A percentile compares a stretch with the other conserved stretches of the same genome.
These are phyloP conservation scores for Wallacemonas sp. DNA, from an alignment of 208 protist genomes.

Conservation along the genomic window DNA sequence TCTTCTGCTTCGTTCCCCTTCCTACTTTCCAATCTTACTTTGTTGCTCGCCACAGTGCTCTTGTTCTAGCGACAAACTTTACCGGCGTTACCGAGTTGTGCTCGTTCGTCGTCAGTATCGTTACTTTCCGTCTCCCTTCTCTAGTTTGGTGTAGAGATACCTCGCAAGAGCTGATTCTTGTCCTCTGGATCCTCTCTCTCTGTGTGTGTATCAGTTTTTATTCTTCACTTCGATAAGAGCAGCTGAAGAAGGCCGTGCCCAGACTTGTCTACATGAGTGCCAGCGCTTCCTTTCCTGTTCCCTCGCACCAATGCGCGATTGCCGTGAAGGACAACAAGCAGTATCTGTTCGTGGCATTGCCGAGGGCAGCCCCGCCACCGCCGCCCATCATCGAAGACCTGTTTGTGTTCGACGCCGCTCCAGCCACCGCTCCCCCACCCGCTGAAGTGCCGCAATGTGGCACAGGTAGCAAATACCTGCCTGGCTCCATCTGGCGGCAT, in stretches of 20 bases:
- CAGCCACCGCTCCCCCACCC: background rate
- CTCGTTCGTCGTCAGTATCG: background rate
- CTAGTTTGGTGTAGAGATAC: too few species aligned
- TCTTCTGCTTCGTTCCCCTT: too few species aligned
- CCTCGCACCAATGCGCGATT: constrained; percentile 54
- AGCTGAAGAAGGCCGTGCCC: too few species aligned
- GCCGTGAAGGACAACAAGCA: constrained; percentile 37
- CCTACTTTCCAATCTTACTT: too few species aligned
- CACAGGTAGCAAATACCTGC: constrained; percentile 25
- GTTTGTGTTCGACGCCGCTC: constrained; percentile 66
- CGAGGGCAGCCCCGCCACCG: constrained; percentile 26
- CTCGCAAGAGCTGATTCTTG: too few species aligned
- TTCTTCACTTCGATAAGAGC: too few species aligned
- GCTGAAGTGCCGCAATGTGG: background rate
- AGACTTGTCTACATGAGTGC: background rate
- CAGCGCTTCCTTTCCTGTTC: constrained; percentile 3
- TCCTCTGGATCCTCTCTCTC: too few species aligned
- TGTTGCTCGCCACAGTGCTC: too few species aligned
- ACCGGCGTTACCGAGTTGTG: too few species aligned
- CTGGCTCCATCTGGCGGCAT: constrained; percentile 19
- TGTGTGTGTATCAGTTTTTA: too few species aligned
- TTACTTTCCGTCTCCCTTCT: background rate
- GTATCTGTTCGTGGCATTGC: constrained; percentile 64
- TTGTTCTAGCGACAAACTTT: too few species aligned
- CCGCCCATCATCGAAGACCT: constrained; percentile 46